A percentile compares a stretch with the other conserved stretches of the same genome.
Evolutionary conservation across 2,329 filamentous ascomycete species (phyloP).

Genomic region (Onygena corvina): DNA sequence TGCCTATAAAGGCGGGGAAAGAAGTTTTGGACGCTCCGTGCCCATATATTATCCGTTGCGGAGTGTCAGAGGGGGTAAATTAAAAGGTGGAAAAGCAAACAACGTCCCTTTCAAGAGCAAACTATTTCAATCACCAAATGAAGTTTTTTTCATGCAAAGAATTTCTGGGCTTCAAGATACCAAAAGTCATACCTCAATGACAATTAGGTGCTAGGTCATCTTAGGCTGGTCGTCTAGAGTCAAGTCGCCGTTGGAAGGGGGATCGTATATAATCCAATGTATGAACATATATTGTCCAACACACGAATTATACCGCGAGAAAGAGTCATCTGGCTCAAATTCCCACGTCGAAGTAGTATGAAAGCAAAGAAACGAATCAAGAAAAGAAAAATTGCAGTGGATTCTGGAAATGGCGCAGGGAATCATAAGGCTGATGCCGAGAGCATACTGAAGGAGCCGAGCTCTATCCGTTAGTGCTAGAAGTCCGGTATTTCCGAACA

Average conservation of each 20-base stretch:
- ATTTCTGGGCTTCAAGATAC: too few relatives aligned
- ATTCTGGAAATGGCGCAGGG: neutral
- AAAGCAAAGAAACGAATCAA: neutral
- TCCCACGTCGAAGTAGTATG: neutral
- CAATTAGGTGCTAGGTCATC: slow-evolving; percentile 1
- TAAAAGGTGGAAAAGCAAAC: neutral
- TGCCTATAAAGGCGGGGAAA: neutral
- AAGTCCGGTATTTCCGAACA: neutral
- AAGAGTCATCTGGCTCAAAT: neutral
- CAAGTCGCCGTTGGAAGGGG: neutral
- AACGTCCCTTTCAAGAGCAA: slow-evolving; percentile 1
- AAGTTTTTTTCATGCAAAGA: neutral
- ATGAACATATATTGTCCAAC: slow-evolving; percentile 12
- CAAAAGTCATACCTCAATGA: too few relatives aligned
- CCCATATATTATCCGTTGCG: neutral
- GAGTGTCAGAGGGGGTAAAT: neutral
- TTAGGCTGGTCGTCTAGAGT: too few relatives aligned
- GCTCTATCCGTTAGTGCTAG: neutral
- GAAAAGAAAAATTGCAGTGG: neutral
- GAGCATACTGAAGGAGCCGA: neutral
- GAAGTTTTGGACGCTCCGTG: neutral
- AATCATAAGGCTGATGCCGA: neutral
- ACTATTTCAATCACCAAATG: neutral
- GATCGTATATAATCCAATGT: slow-evolving; percentile 16
- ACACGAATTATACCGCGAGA: slow-evolving; percentile 13